A percentile compares a stretch with the other conserved stretches of the same genome.
These are phyloP conservation scores for Jimgerdemannia flammicorona DNA, from an alignment of 192 early-diverging fungal species.

Conservation along the genomic window DNA sequence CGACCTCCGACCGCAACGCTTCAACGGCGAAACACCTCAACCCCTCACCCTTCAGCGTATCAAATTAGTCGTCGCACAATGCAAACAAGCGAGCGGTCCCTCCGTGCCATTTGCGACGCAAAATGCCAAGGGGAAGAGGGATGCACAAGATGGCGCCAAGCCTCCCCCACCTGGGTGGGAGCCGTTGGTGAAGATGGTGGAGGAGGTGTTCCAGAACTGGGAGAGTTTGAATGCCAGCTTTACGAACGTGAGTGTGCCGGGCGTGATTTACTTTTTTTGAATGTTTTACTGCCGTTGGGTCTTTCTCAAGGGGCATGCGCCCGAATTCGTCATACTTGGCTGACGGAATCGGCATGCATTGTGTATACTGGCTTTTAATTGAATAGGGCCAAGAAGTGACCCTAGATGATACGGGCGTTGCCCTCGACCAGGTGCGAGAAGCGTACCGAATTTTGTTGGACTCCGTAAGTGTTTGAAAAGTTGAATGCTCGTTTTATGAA, in stretches of 20 bases:
- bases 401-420: constrained; percentile 54
- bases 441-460: constrained; percentile 59
- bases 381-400: constrained; percentile 41
- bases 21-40: background rate
- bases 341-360: too few species aligned
- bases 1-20: constrained; percentile 46
- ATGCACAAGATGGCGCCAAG: background rate
- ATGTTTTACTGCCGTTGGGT: background rate
- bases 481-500: background rate
- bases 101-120: background rate
- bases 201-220: constrained; percentile 51
- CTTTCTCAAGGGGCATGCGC: background rate
- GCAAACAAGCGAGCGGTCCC: background rate
- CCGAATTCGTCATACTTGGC: too few species aligned
- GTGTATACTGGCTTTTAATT: too few species aligned
- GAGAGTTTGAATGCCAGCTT: constrained; percentile 62
- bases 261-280: background rate
- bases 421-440: constrained; percentile 56
- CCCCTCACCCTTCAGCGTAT: constrained; percentile 17
- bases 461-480: constrained; percentile 31
- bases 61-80: constrained; percentile 17
- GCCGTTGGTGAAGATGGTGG: constrained; percentile 21
- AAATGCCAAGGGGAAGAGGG: constrained; percentile 1
- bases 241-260: constrained; percentile 27
- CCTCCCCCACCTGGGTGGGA: constrained; percentile 18